A percentile compares a stretch with the other conserved stretches of the same genome.
phyloP scores from a whole-genome alignment of 768 basidiomycete species.

The Imleria badia region DNA sequence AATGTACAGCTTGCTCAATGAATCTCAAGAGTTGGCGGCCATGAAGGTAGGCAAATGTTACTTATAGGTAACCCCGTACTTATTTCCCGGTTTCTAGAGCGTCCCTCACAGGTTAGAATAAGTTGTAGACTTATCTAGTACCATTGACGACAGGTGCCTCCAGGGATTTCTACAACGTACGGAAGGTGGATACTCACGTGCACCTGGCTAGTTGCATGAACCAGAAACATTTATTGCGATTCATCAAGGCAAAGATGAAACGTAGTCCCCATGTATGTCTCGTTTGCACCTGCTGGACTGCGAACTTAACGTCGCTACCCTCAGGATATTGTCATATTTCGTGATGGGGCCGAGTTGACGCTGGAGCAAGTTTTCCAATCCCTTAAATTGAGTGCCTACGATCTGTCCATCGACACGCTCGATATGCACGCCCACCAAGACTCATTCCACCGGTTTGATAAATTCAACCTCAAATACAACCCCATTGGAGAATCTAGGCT shows the following conservation, averaged over 20 bases:
- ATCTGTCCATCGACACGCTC: conserved; percentile 96
- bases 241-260: conserved; percentile 99
- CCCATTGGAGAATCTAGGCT: conserved; percentile 94
- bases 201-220: conserved; percentile 99
- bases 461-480: conserved; percentile 97
- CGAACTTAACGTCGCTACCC: not conserved
- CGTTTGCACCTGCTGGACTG: not conserved
- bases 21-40: conserved; percentile 89
- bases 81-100: conserved; percentile 18
- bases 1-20: conserved; percentile 89
- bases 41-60: conserved; percentile 73
- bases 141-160: conserved; percentile 1
- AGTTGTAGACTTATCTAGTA: not conserved
- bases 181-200: conserved; percentile 98
- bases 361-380: conserved; percentile 95
- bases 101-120: conserved; percentile 32
- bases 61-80: not conserved
- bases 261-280: conserved; percentile 66
- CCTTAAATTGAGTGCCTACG: conserved; percentile 92
- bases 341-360: conserved; percentile 87
- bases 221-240: conserved; percentile 96
- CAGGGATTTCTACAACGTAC: conserved; percentile 97
- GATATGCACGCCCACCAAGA: conserved; percentile 99
- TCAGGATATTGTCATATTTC: conserved; percentile 94
- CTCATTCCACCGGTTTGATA: conserved; percentile 97